Evolutionary conservation across 495 filamentous ascomycete species (phyloP).

Genomic region (Aspergillus incahuasiensis): DNA sequence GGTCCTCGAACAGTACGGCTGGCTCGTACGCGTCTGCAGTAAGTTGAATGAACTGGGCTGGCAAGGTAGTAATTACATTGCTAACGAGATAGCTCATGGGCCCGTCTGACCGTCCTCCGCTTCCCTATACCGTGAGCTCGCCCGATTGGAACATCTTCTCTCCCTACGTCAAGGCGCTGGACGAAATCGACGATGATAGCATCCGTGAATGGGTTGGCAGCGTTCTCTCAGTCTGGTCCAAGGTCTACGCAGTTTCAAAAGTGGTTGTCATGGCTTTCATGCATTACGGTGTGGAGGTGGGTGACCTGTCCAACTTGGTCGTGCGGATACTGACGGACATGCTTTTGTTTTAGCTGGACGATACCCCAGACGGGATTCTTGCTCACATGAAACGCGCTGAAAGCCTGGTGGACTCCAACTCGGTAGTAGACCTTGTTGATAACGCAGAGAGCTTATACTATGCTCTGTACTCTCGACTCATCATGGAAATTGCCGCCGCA

Average conservation of each 20-base stretch:
- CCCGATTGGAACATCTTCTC: constrained; percentile 32
- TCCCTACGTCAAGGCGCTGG: constrained; percentile 15
- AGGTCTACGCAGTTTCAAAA: constrained; percentile 37
- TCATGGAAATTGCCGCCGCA: constrained; percentile 34
- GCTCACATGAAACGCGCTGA: constrained; percentile 30
- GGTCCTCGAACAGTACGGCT: constrained; percentile 17
- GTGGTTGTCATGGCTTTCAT: constrained; percentile 29
- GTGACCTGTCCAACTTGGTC: not conserved
- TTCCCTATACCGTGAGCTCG: constrained; percentile 32
- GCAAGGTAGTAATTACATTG: not conserved
- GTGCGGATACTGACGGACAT: not conserved
- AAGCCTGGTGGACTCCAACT: constrained; percentile 18
- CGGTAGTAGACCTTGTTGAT: constrained; percentile 26
- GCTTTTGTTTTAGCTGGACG: constrained; percentile 25
- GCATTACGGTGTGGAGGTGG: constrained; percentile 34
- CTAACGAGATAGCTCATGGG: constrained; percentile 19
- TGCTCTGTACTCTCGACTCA: constrained; percentile 31
- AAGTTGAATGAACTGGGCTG: constrained; percentile 4
- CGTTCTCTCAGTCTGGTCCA: constrained; percentile 26
- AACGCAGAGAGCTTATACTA: constrained; percentile 35
- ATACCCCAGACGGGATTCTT: constrained; percentile 21
- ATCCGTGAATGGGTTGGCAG: constrained; percentile 15
- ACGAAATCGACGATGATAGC: constrained; percentile 17
- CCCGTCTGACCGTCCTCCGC: constrained; percentile 18
- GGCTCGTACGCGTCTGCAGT: constrained; percentile 21